Conservation (phyloP, 495 filamentous ascomycete genomes). For the Geopyxis carbonaria region DNA sequence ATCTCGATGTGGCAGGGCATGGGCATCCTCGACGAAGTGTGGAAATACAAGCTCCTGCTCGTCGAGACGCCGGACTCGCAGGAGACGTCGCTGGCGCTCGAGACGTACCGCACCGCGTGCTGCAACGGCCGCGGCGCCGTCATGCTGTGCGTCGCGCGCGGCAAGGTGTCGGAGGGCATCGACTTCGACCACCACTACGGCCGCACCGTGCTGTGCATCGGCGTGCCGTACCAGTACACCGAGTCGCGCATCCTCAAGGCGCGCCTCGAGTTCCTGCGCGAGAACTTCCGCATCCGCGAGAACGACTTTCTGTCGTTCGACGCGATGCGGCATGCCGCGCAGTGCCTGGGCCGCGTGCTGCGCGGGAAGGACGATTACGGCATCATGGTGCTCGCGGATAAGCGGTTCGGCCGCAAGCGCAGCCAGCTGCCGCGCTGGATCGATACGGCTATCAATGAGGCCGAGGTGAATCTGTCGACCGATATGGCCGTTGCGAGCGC, state of each 20-base stretch:
- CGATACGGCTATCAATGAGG: slow-evolving; percentile 65
- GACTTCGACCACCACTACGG: slow-evolving; percentile 99
- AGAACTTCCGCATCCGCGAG: slow-evolving; percentile 92
- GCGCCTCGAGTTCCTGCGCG: slow-evolving; percentile 82
- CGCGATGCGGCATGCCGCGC: slow-evolving; percentile 94
- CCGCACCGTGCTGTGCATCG: slow-evolving; percentile 88
- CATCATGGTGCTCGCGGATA: slow-evolving; percentile 93
- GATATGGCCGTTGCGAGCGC: slow-evolving; percentile 87
- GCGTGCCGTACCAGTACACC: slow-evolving; percentile 97
- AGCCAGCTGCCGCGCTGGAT: slow-evolving; percentile 95
- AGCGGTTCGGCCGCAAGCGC: slow-evolving; percentile 77
- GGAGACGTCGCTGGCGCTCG: slow-evolving; percentile 86
- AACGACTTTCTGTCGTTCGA: slow-evolving; percentile 98
- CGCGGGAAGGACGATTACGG: slow-evolving; percentile 98
- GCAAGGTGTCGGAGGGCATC: slow-evolving; percentile 93
- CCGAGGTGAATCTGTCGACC: slow-evolving; percentile 72
- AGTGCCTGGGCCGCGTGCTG: slow-evolving; percentile 89
- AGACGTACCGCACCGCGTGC: slow-evolving; percentile 93
- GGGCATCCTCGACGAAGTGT: slow-evolving; percentile 91
- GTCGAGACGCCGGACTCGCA: slow-evolving; percentile 96
- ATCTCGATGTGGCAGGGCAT: slow-evolving; percentile 99
- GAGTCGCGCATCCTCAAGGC: slow-evolving; percentile 95
- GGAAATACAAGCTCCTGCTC: slow-evolving; percentile 97
- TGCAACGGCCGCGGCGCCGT: slow-evolving; percentile 91
- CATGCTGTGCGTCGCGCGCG: slow-evolving; percentile 82